Base-by-base conservation (phyloP, 108 stramenopile species). In the Discostella stelligeroides region DNA sequence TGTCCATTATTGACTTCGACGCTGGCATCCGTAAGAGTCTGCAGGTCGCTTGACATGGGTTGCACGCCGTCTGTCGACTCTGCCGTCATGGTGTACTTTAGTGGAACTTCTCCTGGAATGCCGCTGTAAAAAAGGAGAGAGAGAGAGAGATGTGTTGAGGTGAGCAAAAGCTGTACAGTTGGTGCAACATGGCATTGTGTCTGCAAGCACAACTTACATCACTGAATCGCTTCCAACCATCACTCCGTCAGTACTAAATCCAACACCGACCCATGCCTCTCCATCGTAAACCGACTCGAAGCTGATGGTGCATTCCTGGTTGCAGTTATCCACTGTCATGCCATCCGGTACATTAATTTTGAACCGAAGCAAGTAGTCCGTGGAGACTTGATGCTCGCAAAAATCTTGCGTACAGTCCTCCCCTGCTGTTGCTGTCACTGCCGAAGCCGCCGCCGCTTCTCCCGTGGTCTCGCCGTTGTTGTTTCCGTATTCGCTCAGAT, bases 11-110 rank as follows among this genome's bases (percentile, higher is more conserved):
- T 60, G 55, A 89, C 82, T 46, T 24, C 47, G 43, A 86, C 60
- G 17, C 49, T 76, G 15, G 87, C 63, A 47, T 85, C 79, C 4
- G 80, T 83, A 30, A 92, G 60, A 46, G 91, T 92, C 63, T 92
- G 91, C 39, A 72, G 57, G 15, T 42, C 48, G 0, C 57, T 63
- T 17, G 74, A 66, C 66, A 86, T 67, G 7, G 69, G 82, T 11
- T 37, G 27, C 2, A 88, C 85, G 15, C 73, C 83, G 38, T 62
- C 24, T 15, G 21, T 5, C 38, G 37, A 24, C 37, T 66, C 58
- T 9, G 70, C 62, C 2, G 17, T 60, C 30, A 91, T 28, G 53
- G 46, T 53, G 79, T 91, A 91, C 39, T 91, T 88, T 24, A 39
- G 51, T 4, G 74, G 74, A 15, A 62, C 60, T 37, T 48, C 38